Conservation (phyloP, 2,329 filamentous ascomycete species). For the Hymenoscyphus albidus region DNA sequence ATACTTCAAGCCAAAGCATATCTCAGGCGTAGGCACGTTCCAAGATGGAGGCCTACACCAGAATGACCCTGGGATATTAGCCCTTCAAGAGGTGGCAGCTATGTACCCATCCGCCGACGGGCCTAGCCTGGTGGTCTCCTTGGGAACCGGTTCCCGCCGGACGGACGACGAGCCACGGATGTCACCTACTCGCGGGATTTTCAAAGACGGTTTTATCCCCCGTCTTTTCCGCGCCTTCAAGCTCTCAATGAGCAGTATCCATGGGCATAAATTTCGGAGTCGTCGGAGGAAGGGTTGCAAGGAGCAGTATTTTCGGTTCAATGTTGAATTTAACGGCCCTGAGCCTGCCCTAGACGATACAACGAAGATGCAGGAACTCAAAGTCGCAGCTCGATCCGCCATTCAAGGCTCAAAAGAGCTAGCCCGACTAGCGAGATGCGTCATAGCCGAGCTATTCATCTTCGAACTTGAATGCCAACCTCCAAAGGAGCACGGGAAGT, state of each 20-base stretch:
- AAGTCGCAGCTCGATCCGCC: constrained; percentile 15
- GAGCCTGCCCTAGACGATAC: constrained; percentile 15
- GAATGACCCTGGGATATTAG: constrained; percentile 15
- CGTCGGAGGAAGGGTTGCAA: background rate
- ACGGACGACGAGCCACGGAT: background rate
- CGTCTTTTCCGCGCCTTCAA: constrained; percentile 3
- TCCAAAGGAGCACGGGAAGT: constrained; percentile 20
- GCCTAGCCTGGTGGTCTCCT: constrained; percentile 20
- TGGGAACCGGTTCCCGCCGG: constrained; percentile 20
- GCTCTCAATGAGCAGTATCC: background rate
- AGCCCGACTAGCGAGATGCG: constrained; percentile 20
- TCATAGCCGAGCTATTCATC: constrained; percentile 26
- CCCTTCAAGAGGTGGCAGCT: constrained; percentile 15
- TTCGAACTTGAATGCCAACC: constrained; percentile 25
- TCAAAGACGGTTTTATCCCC: constrained; percentile 5
- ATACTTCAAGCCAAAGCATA: constrained; percentile 12
- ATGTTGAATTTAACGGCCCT: constrained; percentile 23
- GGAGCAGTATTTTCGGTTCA: constrained; percentile 23
- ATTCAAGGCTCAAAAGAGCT: constrained; percentile 21
- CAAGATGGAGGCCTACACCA: constrained; percentile 13
- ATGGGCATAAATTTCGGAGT: constrained; percentile 1
- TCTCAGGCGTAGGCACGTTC: constrained; percentile 11
- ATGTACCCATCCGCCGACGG: constrained; percentile 19
- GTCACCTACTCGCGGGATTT: constrained; percentile 3
- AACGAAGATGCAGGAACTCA: constrained; percentile 25